Percentiles rank a stretch among this genome's conserved stretches.
phyloP scores from a whole-genome alignment of 768 basidiomycete species.

The Phanerochaete sordida region DNA sequence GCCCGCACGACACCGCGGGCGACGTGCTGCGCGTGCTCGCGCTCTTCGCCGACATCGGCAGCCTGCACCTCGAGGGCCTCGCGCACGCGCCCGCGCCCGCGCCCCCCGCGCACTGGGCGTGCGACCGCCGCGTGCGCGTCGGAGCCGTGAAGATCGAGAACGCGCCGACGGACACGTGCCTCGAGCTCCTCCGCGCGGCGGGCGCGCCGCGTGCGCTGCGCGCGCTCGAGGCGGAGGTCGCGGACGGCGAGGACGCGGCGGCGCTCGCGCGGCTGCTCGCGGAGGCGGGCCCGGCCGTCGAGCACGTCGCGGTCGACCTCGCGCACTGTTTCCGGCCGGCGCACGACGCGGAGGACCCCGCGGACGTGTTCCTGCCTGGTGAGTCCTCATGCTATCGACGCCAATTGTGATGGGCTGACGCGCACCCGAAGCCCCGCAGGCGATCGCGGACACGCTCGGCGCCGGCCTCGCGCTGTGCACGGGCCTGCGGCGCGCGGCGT shows the following conservation, averaged over 20 bases:
- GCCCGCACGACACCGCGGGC: neutral
- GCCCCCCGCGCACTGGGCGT: neutral
- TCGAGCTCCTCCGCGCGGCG: neutral
- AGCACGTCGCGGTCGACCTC: conserved; percentile 3
- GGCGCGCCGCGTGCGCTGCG: neutral
- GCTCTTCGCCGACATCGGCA: neutral
- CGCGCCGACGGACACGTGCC: neutral
- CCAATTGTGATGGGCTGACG: neutral
- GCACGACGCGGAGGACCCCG: neutral
- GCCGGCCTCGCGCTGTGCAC: neutral
- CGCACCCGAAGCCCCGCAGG: neutral
- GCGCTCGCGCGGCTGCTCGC: neutral
- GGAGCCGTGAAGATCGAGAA: neutral
- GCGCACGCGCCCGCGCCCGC: neutral
- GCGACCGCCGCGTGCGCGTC: neutral
- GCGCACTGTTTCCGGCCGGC: neutral
- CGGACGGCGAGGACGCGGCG: neutral
- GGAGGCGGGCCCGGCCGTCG: neutral
- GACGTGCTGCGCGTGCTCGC: conserved; percentile 3
- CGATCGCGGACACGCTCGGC: neutral
- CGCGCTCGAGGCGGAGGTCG: neutral
- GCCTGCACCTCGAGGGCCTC: neutral
- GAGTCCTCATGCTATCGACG: neutral
- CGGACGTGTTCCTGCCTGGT: neutral
- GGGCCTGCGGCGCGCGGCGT: neutral